Conservation (phyloP, 768 basidiomycete genomes). For the Galerina marginata region DNA sequence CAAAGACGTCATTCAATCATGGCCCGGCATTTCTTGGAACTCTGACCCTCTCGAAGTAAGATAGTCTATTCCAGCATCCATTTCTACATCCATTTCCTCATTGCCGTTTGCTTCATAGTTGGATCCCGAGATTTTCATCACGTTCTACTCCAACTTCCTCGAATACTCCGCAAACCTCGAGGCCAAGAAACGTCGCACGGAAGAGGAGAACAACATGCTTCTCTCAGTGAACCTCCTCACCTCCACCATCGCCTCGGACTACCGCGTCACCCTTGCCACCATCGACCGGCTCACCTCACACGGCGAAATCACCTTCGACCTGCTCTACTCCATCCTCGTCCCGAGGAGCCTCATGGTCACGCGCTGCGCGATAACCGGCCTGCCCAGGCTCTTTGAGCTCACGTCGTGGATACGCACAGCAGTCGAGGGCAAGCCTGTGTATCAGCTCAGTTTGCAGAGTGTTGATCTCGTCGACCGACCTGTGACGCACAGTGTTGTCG, state of each 20-base stretch:
- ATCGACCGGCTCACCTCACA: conserved; percentile 55
- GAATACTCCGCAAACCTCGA: conserved; percentile 47
- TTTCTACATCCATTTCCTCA: too few species aligned
- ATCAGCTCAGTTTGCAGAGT: conserved; percentile 54
- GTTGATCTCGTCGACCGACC: conserved; percentile 54
- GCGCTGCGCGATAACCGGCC: conserved; percentile 57
- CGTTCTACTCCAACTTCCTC: conserved; percentile 53
- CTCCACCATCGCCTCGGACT: conserved; percentile 53
- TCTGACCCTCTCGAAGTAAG: conserved; percentile 61
- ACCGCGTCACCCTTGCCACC: conserved; percentile 49
- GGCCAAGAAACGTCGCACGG: conserved; percentile 40
- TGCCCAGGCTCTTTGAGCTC: conserved; percentile 55
- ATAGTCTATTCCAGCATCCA: too few species aligned
- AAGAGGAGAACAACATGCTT: conserved; percentile 48
- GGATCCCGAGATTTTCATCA: conserved; percentile 61
- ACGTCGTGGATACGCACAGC: conserved; percentile 41
- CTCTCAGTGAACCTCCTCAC: conserved; percentile 56
- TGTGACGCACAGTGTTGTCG: conserved; percentile 38
- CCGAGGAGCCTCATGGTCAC: conserved; percentile 57
- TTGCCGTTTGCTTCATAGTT: conserved; percentile 48
- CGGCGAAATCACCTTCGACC: conserved; percentile 61
- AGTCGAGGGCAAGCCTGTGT: conserved; percentile 42
- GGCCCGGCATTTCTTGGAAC: conserved; percentile 69
- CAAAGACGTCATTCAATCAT: conserved; percentile 60
- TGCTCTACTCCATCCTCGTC: conserved; percentile 60